A percentile compares a stretch with the other conserved stretches of the same genome.
phyloP scores from a whole-genome alignment of 2,329 filamentous ascomycete genomes.

The Botrytis cinerea region DNA sequence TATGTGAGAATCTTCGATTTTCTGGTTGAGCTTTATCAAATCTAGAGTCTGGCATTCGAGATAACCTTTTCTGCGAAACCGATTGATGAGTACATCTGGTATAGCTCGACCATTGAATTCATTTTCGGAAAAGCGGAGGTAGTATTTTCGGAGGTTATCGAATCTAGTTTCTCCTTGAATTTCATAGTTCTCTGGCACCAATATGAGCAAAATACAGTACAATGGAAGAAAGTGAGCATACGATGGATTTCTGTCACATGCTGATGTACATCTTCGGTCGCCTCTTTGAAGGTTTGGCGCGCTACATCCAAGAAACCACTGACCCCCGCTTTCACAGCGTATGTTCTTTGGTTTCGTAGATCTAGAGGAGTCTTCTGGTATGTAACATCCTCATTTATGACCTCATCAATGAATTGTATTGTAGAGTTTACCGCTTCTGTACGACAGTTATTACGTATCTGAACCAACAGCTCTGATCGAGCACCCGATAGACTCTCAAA shows the following conservation, averaged over 20 bases:
- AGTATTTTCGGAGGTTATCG: slow-evolving; percentile 78
- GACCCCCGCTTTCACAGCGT: slow-evolving; percentile 83
- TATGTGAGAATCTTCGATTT: slow-evolving; percentile 77
- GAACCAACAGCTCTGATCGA: slow-evolving; percentile 62
- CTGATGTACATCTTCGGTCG: slow-evolving; percentile 73
- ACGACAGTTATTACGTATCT: slow-evolving; percentile 70
- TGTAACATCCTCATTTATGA: slow-evolving; percentile 78
- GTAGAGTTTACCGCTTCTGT: slow-evolving; percentile 62
- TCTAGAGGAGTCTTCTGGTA: slow-evolving; percentile 81
- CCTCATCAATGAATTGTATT: slow-evolving; percentile 63
- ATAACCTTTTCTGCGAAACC: slow-evolving; percentile 67
- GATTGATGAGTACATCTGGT: slow-evolving; percentile 76
- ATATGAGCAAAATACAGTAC: not conserved
- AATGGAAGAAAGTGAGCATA: slow-evolving; percentile 42
- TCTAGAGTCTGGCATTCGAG: slow-evolving; percentile 87
- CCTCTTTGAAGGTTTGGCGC: slow-evolving; percentile 85
- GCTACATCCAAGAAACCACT: slow-evolving; percentile 87
- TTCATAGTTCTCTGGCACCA: slow-evolving; percentile 46
- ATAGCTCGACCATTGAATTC: slow-evolving; percentile 63
- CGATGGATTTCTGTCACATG: slow-evolving; percentile 69
- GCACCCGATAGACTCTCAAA: slow-evolving; percentile 68
- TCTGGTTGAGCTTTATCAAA: slow-evolving; percentile 76
- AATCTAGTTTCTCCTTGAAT: slow-evolving; percentile 70
- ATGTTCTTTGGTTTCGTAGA: slow-evolving; percentile 84
- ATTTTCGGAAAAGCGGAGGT: slow-evolving; percentile 63